These are phyloP conservation scores for Verticillium longisporum DNA, from an alignment of 2,329 filamentous ascomycete species.

Conservation along the genomic window DNA sequence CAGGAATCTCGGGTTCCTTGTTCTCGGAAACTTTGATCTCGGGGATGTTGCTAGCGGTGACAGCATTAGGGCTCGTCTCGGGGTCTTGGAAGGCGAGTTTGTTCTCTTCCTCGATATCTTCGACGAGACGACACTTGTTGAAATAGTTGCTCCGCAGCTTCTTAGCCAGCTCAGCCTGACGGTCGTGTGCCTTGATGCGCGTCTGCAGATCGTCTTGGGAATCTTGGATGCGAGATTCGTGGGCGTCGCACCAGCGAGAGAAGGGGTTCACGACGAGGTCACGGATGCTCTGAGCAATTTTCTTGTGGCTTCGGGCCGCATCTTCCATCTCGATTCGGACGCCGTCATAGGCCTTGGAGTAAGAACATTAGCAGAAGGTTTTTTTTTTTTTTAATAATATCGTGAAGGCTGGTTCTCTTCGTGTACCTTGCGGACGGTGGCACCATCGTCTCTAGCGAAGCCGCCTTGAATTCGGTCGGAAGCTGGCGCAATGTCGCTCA, in stretches of 20 bases:
- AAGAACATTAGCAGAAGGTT: not conserved
- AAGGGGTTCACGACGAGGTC: constrained; percentile 95
- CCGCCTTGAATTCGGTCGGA: constrained; percentile 79
- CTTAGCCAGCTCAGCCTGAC: constrained; percentile 82
- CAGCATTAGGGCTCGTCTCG: constrained; percentile 58
- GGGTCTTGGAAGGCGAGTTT: constrained; percentile 95
- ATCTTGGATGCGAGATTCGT: constrained; percentile 83
- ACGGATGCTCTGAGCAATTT: constrained; percentile 93
- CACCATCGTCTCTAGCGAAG: constrained; percentile 87
- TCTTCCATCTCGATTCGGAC: constrained; percentile 90
- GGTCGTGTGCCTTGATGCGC: constrained; percentile 87
- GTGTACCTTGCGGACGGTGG: constrained; percentile 83
- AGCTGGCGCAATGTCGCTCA: constrained; percentile 74
- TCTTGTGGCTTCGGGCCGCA: constrained; percentile 81
- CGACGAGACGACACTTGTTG: constrained; percentile 95
- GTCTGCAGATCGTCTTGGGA: constrained; percentile 91
- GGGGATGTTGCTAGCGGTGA: constrained; percentile 59
- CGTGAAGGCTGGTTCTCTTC: constrained; percentile 10
- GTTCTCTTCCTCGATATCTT: constrained; percentile 97
- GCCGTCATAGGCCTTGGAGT: constrained; percentile 77
- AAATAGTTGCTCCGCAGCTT: constrained; percentile 96
- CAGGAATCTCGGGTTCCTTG: constrained; percentile 51
- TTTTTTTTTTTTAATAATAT: not conserved
- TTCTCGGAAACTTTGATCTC: constrained; percentile 83
- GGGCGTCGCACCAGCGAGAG: constrained; percentile 90